phyloP scores from a whole-genome alignment of 1,284 basidiomycete genomes.

The Heliocybe sulcata region DNA sequence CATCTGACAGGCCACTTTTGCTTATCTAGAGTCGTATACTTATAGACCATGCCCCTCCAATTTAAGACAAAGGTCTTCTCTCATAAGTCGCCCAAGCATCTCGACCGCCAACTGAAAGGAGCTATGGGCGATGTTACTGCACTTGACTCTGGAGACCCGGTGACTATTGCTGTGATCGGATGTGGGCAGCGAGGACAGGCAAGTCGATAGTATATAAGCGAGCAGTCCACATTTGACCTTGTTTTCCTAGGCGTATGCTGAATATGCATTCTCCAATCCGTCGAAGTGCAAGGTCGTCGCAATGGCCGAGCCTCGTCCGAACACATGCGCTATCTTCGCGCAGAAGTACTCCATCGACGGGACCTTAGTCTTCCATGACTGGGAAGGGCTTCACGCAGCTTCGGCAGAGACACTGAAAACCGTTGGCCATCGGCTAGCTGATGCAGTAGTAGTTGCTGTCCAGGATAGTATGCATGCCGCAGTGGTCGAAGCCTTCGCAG shows the following conservation, averaged over 20 bases:
- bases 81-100: neutral
- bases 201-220: constrained; percentile 5
- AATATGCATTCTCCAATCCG: constrained; percentile 56
- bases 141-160: constrained; percentile 14
- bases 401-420: constrained; percentile 58
- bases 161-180: constrained; percentile 54
- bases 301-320: constrained; percentile 73
- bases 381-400: constrained; percentile 62
- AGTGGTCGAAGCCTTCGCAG: constrained; percentile 66
- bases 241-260: constrained; percentile 53
- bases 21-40: neutral
- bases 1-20: neutral
- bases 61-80: neutral
- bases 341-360: constrained; percentile 49
- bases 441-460: constrained; percentile 73
- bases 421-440: constrained; percentile 62
- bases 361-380: constrained; percentile 64
- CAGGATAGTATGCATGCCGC: constrained; percentile 75
- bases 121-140: neutral
- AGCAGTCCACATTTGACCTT: neutral
- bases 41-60: neutral
- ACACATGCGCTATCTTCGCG: constrained; percentile 54
- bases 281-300: constrained; percentile 68
- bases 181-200: constrained; percentile 79
- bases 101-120: neutral